Evolutionary conservation across 345 rosid genomes (phyloP), one percentile per base, ranked within the genome.

Genomic region (Salix caprea): DNA sequence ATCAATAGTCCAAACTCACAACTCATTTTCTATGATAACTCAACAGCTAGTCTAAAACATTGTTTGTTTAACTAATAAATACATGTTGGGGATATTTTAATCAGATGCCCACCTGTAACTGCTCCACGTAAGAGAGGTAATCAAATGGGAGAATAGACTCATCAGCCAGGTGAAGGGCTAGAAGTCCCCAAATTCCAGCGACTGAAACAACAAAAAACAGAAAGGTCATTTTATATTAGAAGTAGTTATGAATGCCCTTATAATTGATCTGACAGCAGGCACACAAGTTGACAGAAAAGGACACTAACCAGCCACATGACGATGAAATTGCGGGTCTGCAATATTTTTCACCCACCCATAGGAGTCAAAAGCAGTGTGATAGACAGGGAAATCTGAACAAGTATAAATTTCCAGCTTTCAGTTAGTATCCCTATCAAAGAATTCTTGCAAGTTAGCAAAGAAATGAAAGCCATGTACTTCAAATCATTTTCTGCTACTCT

Each of bases 291-390:
- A 1, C 65, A 71, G 66, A 61, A n/a, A 75, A 70, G 56, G 48
- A 67, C 19, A 80, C 86, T 83, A 81, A 93, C 99, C 93, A 16
- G 97, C 94, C 71, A 93, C 91, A 78, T 96, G 99, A 14, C 97
- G 97, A 60, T 86, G 92, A 79, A 94, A 91, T 71, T 86, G 77
- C 16, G 98, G 98, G 84, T 96, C 98, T 1, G 87, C 97, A 1
- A 1, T 88, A 40, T 79, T 79, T 86, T 82, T 80, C 88, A 96
- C 85, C 99, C 97, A 96, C 67, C 88, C 89, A 66, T 88, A 96
- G 67, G 93, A 85, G 85, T 96, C 99, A 74, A 88, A 91, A 32
- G 94, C 98, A 7, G 98, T 96, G 86, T 96, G 99, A 74, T 96
- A 93, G 67, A 91, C 97, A 21, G 99, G 96, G 82, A 87, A 96